These are phyloP conservation scores for Elaeis guineensis DNA, from an alignment of 176 grass and related monocot genomes.

Conservation along the genomic window DNA sequence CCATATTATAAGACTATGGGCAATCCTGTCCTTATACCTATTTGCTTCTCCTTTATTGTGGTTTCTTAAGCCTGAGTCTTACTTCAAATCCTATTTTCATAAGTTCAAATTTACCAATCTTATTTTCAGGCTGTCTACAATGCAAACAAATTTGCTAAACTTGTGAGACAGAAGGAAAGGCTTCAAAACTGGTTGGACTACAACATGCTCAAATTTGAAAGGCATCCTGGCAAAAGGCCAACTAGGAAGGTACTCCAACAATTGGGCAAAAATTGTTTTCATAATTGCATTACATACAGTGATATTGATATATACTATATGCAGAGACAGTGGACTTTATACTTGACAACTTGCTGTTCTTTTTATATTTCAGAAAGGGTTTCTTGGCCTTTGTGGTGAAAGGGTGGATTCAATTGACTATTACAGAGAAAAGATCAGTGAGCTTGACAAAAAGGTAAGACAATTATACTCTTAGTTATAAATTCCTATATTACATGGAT, in stretches of 20 bases:
- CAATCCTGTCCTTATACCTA: too few relatives aligned
- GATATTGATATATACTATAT: too few relatives aligned
- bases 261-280: too few relatives aligned
- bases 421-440: slow-evolving; percentile 43
- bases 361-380: slow-evolving; percentile 56
- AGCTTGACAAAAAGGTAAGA: slow-evolving; percentile 57
- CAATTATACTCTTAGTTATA: neutral
- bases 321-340: too few relatives aligned
- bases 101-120: neutral
- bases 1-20: too few relatives aligned
- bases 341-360: slow-evolving; percentile 3
- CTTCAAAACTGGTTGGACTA: slow-evolving; percentile 96
- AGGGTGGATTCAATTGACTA: slow-evolving; percentile 70
- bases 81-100: too few relatives aligned
- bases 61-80: too few relatives aligned
- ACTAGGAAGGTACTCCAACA: slow-evolving; percentile 40
- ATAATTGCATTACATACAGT: too few relatives aligned
- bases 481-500: neutral
- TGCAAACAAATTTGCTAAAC: slow-evolving; percentile 80
- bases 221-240: slow-evolving; percentile 72
- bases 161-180: slow-evolving; percentile 59
- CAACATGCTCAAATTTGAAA: slow-evolving; percentile 81
- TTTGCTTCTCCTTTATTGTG: too few relatives aligned
- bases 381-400: slow-evolving; percentile 61
- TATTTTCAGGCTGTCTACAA: slow-evolving; percentile 86